Conservation (phyloP, 2,329 filamentous ascomycete species). For the Ophiostoma sp. region DNA sequence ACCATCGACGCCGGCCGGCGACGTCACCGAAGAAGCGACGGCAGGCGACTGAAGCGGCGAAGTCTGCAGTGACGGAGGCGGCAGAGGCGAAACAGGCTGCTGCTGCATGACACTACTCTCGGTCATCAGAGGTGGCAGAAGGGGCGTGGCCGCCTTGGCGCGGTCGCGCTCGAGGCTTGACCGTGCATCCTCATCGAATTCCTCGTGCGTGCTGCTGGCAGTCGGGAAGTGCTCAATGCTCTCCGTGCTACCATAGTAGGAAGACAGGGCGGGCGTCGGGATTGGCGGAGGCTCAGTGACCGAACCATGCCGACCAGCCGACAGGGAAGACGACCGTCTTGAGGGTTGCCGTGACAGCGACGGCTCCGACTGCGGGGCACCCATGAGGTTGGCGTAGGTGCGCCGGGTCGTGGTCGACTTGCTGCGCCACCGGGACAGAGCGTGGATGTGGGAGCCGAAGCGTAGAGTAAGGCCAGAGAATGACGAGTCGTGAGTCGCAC, state of each 20-base stretch:
- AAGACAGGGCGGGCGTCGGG: slow-evolving; percentile 62
- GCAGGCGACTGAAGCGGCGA: slow-evolving; percentile 87
- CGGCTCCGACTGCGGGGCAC: slow-evolving; percentile 72
- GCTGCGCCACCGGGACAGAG: slow-evolving; percentile 51
- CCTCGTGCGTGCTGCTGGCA: slow-evolving; percentile 38
- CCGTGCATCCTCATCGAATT: slow-evolving; percentile 44
- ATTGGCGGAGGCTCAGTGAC: slow-evolving; percentile 46
- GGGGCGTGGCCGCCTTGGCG: slow-evolving; percentile 71
- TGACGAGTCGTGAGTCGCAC: slow-evolving; percentile 50
- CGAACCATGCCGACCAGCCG: slow-evolving; percentile 54
- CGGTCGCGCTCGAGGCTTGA: slow-evolving; percentile 59
- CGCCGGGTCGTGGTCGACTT: slow-evolving; percentile 44
- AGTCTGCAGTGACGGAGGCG: slow-evolving; percentile 56
- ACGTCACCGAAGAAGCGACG: slow-evolving; percentile 56
- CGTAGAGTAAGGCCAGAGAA: slow-evolving; percentile 64
- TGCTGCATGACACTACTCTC: slow-evolving; percentile 36
- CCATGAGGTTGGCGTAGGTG: slow-evolving; percentile 47
- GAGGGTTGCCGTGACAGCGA: slow-evolving; percentile 67
- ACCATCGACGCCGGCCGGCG: background rate
- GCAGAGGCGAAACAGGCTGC: slow-evolving; percentile 42
- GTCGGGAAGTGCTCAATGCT: slow-evolving; percentile 46
- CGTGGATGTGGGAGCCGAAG: slow-evolving; percentile 62
- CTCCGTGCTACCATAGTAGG: slow-evolving; percentile 57
- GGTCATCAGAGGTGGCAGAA: slow-evolving; percentile 78
- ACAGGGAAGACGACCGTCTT: slow-evolving; percentile 77